A percentile compares a stretch with the other conserved stretches of the same genome.
Evolutionary conservation across 176 grass and related monocot species (phyloP).

Genomic region (Zea mays): Zm-B73-REFERENCE-NAM-5.0 NC_050101.1:176031001-176031500

Average conservation of each 20-base stretch:
- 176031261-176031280: constrained; percentile 54
- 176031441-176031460: constrained; percentile 31
- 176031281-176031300: constrained; percentile 55
- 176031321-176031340: constrained; percentile 61
- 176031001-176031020: constrained; percentile 57
- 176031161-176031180: constrained; percentile 61
- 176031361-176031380: constrained; percentile 67
- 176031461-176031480: constrained; percentile 56
- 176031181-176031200: constrained; percentile 63
- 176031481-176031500: constrained; percentile 53
- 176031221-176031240: constrained; percentile 69
- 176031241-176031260: constrained; percentile 51
- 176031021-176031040: constrained; percentile 67
- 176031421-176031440: constrained; percentile 63
- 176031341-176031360: constrained; percentile 62
- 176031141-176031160: constrained; percentile 62
- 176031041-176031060: constrained; percentile 68
- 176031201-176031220: constrained; percentile 66
- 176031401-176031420: constrained; percentile 63
- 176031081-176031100: constrained; percentile 49
- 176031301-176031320: constrained; percentile 62
- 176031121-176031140: constrained; percentile 64
- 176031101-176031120: constrained; percentile 73
- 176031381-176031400: constrained; percentile 70
- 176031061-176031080: constrained; percentile 60